phyloP scores from a whole-genome alignment of 2,329 filamentous ascomycete genomes.

The Lachnellula subtilissima region DNA sequence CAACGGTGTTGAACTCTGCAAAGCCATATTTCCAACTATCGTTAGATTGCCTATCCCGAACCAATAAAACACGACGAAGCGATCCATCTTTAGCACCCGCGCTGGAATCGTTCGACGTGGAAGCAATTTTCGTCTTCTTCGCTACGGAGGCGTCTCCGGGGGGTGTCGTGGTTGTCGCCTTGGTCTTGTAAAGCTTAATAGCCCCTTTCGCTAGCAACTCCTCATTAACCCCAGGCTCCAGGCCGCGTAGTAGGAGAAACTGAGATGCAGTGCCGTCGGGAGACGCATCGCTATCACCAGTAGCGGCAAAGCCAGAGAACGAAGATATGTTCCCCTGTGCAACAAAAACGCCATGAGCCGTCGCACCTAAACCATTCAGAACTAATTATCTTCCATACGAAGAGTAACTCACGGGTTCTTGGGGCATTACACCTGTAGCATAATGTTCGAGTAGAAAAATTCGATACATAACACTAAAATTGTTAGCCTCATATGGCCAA shows the following conservation, averaged over 20 bases:
- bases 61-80: conserved; percentile 70
- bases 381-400: conserved; percentile 9
- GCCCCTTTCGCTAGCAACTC: conserved; percentile 68
- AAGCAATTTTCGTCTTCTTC: conserved; percentile 46
- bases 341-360: conserved; percentile 30
- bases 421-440: conserved; percentile 56
- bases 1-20: conserved; percentile 72
- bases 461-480: conserved; percentile 48
- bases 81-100: conserved; percentile 66
- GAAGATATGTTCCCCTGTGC: conserved; percentile 35
- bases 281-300: conserved; percentile 50
- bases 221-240: conserved; percentile 67
- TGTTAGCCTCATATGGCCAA: conserved; percentile 10
- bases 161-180: conserved; percentile 28
- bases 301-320: conserved; percentile 41
- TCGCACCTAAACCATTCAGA: conserved; percentile 30
- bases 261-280: conserved; percentile 54
- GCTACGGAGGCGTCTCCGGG: conserved; percentile 31
- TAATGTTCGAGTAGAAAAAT: conserved; percentile 49
- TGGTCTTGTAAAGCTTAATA: conserved; percentile 65
- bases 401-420: conserved; percentile 42
- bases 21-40: conserved; percentile 80
- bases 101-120: conserved; percentile 46
- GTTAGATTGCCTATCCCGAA: conserved; percentile 66
- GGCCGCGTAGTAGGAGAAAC: conserved; percentile 68